Evolutionary conservation across 2,329 filamentous ascomycete species (phyloP).

Genomic region (Cordyceps fumosorosea): DNA sequence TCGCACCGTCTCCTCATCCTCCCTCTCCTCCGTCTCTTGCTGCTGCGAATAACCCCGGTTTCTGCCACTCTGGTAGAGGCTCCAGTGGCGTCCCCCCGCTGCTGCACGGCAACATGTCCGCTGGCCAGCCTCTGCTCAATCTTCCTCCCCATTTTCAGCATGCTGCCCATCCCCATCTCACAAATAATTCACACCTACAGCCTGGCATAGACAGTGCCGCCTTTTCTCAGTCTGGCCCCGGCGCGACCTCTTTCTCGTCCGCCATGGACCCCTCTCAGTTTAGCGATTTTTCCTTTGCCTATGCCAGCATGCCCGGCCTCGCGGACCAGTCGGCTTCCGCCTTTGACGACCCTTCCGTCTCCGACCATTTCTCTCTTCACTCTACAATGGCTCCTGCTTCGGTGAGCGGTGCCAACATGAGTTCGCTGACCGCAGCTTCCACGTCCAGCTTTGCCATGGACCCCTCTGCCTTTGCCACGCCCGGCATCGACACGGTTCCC

Average conservation of each 20-base stretch:
- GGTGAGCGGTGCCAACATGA: slow-evolving; percentile 11
- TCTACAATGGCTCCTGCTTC: slow-evolving; percentile 14
- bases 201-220: background rate
- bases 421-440: slow-evolving; percentile 15
- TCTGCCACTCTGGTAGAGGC: slow-evolving; percentile 10
- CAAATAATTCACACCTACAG: background rate
- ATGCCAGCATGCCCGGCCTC: slow-evolving; percentile 34
- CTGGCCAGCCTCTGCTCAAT: slow-evolving; percentile 23
- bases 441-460: slow-evolving; percentile 17
- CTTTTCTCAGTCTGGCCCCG: background rate
- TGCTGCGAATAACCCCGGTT: background rate
- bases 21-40: background rate
- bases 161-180: slow-evolving; percentile 21
- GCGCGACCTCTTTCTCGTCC: background rate
- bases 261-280: slow-evolving; percentile 44
- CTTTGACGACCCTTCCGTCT: slow-evolving; percentile 24
- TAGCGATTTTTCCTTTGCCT: slow-evolving; percentile 47
- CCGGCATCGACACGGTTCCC: slow-evolving; percentile 31
- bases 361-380: slow-evolving; percentile 31
- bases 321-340: slow-evolving; percentile 29
- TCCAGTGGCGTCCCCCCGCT: slow-evolving; percentile 2
- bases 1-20: background rate
- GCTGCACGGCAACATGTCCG: slow-evolving; percentile 24
- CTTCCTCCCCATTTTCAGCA: slow-evolving; percentile 23
- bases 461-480: slow-evolving; percentile 19